Evolutionary conservation across 2,329 filamentous ascomycete genomes (phyloP).

Genomic region (Aspergillus phoenicis): DNA sequence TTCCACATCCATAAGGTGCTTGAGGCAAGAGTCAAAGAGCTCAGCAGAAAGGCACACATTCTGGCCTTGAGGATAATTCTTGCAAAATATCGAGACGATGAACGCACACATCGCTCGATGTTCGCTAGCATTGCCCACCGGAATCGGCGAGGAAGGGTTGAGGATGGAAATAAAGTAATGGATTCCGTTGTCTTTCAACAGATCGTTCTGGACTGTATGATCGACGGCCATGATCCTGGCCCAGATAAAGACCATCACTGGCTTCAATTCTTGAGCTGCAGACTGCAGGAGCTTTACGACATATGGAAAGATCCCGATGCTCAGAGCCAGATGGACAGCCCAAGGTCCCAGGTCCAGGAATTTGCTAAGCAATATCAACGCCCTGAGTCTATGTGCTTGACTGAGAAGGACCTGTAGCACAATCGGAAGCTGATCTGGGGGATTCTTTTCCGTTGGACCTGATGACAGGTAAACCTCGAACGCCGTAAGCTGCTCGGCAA

Average conservation of each 20-base stretch:
- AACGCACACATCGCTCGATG: conserved; percentile 99
- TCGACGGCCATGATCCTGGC: conserved; percentile 93
- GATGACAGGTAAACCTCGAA: conserved; percentile 93
- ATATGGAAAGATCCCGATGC: conserved; percentile 98
- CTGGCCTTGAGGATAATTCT: conserved; percentile 88
- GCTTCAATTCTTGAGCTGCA: conserved; percentile 89
- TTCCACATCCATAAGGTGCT: conserved; percentile 79
- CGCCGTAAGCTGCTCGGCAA: conserved; percentile 93
- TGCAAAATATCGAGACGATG: conserved; percentile 95
- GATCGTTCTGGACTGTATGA: conserved; percentile 85
- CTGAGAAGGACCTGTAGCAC: conserved; percentile 94
- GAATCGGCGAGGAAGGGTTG: conserved; percentile 78
- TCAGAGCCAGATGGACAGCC: conserved; percentile 96
- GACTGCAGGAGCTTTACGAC: conserved; percentile 97
- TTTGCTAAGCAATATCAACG: conserved; percentile 85
- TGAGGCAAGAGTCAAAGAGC: conserved; percentile 83
- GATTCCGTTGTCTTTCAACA: conserved; percentile 96
- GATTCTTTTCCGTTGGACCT: conserved; percentile 79
- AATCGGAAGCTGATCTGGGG: conserved; percentile 92
- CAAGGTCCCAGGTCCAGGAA: conserved; percentile 95
- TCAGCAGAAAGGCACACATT: conserved; percentile 88
- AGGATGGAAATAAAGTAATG: conserved; percentile 95
- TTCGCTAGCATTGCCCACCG: conserved; percentile 84
- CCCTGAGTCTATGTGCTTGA: conserved; percentile 88
- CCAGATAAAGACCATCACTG: conserved; percentile 99